Percentiles rank a stretch among this genome's conserved stretches.
These are phyloP conservation scores for Lachancea lanzarotensis DNA, from an alignment of 805 yeast species.

Conservation along the genomic window DNA sequence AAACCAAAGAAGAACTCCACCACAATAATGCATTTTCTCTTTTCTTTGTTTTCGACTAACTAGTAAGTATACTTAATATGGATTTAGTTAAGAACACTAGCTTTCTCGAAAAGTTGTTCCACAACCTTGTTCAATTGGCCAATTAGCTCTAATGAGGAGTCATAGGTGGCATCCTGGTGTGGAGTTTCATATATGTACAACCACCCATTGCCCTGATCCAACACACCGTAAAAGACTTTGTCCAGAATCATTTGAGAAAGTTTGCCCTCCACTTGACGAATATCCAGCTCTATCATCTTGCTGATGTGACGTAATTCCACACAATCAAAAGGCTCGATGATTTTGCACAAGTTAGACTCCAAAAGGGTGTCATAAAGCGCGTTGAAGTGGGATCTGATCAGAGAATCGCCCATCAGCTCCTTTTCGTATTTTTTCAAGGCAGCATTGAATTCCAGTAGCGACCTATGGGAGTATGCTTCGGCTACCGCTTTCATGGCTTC, in stretches of 20 bases:
- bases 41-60: not conserved
- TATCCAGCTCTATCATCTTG: constrained; percentile 77
- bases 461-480: constrained; percentile 80
- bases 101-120: constrained; percentile 89
- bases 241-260: constrained; percentile 95
- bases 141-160: constrained; percentile 77
- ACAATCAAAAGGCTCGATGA: constrained; percentile 91
- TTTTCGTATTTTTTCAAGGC: constrained; percentile 62
- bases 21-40: not conserved
- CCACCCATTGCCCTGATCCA: constrained; percentile 99
- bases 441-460: constrained; percentile 85
- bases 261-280: constrained; percentile 87
- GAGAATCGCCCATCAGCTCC: constrained; percentile 79
- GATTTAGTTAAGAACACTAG: constrained; percentile 64
- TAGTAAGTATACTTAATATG: not conserved
- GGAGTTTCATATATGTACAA: constrained; percentile 86
- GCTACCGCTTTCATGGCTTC: constrained; percentile 96
- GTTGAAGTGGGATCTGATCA: constrained; percentile 85
- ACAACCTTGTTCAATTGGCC: constrained; percentile 83
- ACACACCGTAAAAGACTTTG: constrained; percentile 89
- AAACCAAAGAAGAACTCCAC: too few species aligned
- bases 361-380: constrained; percentile 88
- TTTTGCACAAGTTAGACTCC: constrained; percentile 88
- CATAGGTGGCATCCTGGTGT: constrained; percentile 79
- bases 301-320: constrained; percentile 92